Evolutionary conservation across 768 basidiomycete species (phyloP).

Genomic region (Russula foetens): DNA sequence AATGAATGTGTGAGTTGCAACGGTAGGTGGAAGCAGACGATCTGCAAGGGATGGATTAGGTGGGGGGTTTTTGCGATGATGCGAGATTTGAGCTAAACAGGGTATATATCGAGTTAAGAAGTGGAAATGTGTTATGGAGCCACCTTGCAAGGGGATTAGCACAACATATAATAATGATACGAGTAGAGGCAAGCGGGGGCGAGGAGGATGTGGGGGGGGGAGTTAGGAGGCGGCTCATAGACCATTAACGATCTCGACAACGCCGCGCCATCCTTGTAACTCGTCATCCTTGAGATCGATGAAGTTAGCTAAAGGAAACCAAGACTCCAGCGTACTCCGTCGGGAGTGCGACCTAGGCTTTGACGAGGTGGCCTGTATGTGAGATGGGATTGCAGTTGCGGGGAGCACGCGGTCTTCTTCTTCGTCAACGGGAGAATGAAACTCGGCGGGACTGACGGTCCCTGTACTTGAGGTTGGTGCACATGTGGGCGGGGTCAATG

Average conservation of each 20-base stretch:
- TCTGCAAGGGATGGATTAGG: background rate
- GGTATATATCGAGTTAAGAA: background rate
- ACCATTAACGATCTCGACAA: conserved; percentile 42
- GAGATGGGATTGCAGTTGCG: background rate
- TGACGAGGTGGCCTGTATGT: conserved; percentile 7
- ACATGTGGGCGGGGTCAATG: conserved; percentile 10
- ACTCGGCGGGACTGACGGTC: background rate
- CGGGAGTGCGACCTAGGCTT: conserved; percentile 26
- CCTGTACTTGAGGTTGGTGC: background rate
- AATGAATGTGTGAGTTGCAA: background rate
- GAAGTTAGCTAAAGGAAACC: conserved; percentile 56
- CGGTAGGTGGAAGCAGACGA: conserved; percentile 3
- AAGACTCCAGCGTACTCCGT: conserved; percentile 38
- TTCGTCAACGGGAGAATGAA: background rate
- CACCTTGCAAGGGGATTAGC: background rate
- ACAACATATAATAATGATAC: background rate
- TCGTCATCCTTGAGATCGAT: conserved; percentile 49
- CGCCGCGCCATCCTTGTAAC: conserved; percentile 50
- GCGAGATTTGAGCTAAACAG: background rate
- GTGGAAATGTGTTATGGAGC: background rate
- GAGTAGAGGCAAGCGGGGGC: background rate
- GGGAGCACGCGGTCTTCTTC: conserved; percentile 17
- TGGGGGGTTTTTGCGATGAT: background rate
- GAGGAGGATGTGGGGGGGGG: too few relatives aligned
- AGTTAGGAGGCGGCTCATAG: background rate